Conservation (phyloP, 805 yeast species). For the Lachancea waltii region DNA sequence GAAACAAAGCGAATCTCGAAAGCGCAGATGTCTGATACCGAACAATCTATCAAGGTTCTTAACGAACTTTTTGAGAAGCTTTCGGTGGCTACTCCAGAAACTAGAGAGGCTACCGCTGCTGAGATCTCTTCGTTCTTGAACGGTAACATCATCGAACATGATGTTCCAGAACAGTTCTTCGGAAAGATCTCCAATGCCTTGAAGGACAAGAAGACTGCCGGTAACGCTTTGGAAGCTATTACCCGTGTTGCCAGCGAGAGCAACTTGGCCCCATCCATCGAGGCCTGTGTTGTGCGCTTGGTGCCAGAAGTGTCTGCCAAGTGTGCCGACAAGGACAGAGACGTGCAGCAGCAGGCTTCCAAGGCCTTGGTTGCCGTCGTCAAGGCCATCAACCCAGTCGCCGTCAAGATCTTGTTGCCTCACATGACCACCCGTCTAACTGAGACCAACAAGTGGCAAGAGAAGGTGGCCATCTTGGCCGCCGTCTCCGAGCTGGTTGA, state of each 20-base stretch:
- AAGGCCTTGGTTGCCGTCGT: constrained; percentile 74
- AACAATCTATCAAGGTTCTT: constrained; percentile 63
- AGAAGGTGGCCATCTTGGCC: constrained; percentile 85
- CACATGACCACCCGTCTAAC: constrained; percentile 62
- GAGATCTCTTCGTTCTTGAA: constrained; percentile 90
- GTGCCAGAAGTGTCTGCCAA: constrained; percentile 63
- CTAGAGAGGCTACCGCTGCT: constrained; percentile 77
- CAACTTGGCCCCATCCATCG: constrained; percentile 83
- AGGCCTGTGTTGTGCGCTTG: constrained; percentile 86
- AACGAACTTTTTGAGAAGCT: constrained; percentile 89
- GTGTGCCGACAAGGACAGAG: constrained; percentile 88
- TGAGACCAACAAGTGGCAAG: constrained; percentile 91
- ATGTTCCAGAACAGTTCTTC: constrained; percentile 88
- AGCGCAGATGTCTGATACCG: constrained; percentile 39
- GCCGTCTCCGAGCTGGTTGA: constrained; percentile 85
- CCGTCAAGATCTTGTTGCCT: constrained; percentile 88
- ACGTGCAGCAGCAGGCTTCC: constrained; percentile 65
- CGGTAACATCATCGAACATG: constrained; percentile 97
- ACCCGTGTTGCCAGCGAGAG: constrained; percentile 75
- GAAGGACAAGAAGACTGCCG: constrained; percentile 72
- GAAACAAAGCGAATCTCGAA: constrained; percentile 5
- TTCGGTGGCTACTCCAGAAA: constrained; percentile 80
- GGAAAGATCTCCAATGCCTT: constrained; percentile 67
- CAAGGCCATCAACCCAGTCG: constrained; percentile 79
- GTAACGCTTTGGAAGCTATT: constrained; percentile 80